Base-by-base conservation (phyloP, 2,329 filamentous ascomycete species). In the Pseudophaeomoniella oleicola region DNA sequence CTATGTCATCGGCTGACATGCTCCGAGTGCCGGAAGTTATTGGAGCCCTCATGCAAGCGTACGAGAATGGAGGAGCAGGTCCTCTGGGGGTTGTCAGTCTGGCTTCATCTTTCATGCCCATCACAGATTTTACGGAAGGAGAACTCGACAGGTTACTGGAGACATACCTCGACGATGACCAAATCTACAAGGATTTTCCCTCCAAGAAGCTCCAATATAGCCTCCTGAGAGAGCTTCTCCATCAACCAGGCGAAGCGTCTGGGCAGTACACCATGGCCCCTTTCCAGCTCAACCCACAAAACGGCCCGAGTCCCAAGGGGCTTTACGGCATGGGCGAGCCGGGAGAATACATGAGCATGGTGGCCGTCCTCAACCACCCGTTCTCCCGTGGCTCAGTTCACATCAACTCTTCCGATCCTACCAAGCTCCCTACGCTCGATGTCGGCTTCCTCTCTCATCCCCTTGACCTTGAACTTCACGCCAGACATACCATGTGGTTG, bases 341-440 rank as follows among this genome's bases (percentile, higher is more conserved):
- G n/a, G 30, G 16, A 15, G 16, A 32, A 13, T 32, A 32, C 14
- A 14, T 32, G 9, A 6, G 9, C 6, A 32, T 32, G 9, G n/a
- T 32, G 9, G 6, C 16, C 30, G 12, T 17, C 10, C 30, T 32
- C 30, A 13, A 13, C 12, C 30, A 32, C 14, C 58, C 58, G 1
- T 53, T 68, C n/a, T 63, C 62, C 3, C 55, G 64, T 3, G 65
- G 63, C n/a, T 59, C 49, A 0, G 53, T 66, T 6, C 45, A 52
- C 16, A 57, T 66, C 15, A 51, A 41, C 5, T 60, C 59, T 0
- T 44, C 56, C 1, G 51, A 58, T 17, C 52, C 62, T 1, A 57
- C 58, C 29, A 48, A 54, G 3, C 47, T 53, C 2, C 60, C 63
- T 3, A 32, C 52, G 3, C 56, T 68, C 19, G 57, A 67, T 42